phyloP scores from a whole-genome alignment of 306 rosid genomes.

The Vigna reflexopilosa region DNA sequence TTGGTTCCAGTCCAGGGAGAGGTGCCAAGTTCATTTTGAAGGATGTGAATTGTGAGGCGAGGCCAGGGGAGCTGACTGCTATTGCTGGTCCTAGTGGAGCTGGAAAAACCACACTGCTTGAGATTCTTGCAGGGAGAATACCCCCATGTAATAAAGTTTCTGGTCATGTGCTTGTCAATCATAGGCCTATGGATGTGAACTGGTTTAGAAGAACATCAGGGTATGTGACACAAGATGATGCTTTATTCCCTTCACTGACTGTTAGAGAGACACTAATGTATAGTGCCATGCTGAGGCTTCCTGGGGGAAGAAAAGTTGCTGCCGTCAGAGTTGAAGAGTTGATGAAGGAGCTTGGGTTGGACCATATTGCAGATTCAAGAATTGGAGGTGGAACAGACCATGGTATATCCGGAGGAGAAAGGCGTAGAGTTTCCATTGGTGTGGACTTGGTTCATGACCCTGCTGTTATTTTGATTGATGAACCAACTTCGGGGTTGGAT shows the following conservation, averaged over 20 bases:
- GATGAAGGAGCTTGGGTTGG: conserved; percentile 86
- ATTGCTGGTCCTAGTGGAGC: conserved; percentile 99
- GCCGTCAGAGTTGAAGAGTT: conserved; percentile 67
- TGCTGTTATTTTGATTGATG: conserved; percentile 84
- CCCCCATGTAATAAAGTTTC: conserved; percentile 53
- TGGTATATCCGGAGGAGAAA: conserved; percentile 88
- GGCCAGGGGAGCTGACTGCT: conserved; percentile 80
- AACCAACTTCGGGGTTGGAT: conserved; percentile 98
- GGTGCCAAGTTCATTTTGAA: conserved; percentile 67
- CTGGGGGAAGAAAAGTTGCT: conserved; percentile 60
- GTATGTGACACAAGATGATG: conserved; percentile 85
- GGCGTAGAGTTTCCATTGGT: conserved; percentile 92
- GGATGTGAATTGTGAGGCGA: conserved; percentile 82
- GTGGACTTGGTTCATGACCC: conserved; percentile 96
- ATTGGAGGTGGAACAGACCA: conserved; percentile 68
- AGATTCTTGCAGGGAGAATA: conserved; percentile 82
- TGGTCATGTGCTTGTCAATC: conserved; percentile 83
- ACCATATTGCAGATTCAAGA: conserved; percentile 74
- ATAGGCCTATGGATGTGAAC: conserved; percentile 56
- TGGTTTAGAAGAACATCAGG: conserved; percentile 71
- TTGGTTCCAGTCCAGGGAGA: conserved; percentile 51
- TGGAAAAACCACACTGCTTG: conserved; percentile 94
- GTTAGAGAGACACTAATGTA: conserved; percentile 91
- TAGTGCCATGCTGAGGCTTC: conserved; percentile 84
- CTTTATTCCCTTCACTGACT: conserved; percentile 82